phyloP scores from a whole-genome alignment of 148 eudicot genomes.

The Camellia japonica region DNA sequence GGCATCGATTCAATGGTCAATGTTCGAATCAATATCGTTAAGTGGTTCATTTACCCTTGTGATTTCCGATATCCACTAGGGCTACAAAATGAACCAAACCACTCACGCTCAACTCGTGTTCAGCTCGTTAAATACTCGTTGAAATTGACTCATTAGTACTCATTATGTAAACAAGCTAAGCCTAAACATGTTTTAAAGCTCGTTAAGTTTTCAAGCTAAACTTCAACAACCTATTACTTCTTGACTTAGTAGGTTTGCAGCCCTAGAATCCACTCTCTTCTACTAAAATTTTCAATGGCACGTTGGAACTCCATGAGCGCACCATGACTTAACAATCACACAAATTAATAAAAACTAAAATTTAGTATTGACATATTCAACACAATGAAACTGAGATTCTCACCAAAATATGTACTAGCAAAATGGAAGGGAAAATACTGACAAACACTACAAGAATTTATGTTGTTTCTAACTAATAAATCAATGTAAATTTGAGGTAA shows the following conservation, averaged over 20 bases:
- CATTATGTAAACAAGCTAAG: too few species aligned
- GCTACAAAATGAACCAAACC: too few species aligned
- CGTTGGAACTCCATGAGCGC: neutral
- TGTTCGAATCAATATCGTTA: neutral
- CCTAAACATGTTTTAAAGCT: too few species aligned
- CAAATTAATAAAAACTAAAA: neutral
- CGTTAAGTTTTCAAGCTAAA: too few species aligned
- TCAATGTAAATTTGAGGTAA: neutral
- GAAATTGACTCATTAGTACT: too few species aligned
- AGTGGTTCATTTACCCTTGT: neutral
- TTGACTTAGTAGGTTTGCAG: too few species aligned
- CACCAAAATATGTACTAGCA: neutral
- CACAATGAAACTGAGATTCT: conserved; percentile 1
- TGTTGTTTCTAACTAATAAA: neutral
- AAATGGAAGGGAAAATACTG: neutral
- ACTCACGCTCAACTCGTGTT: too few species aligned
- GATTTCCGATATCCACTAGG: neutral
- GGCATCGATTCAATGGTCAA: too few species aligned
- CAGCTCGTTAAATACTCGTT: too few species aligned
- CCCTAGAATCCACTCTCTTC: neutral
- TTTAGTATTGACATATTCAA: neutral
- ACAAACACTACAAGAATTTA: neutral
- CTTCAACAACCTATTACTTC: too few species aligned
- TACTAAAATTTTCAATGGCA: neutral
- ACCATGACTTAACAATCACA: neutral